Evolutionary conservation across 78 protist species (phyloP).

Genomic region (Dictyostelium discoideum): dicty_2.7 NC_007088.5:3320001-3320500

Average conservation of each 20-base stretch:
- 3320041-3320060: constrained; percentile 15
- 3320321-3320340: background rate
- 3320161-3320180: constrained; percentile 63
- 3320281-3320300: constrained; percentile 55
- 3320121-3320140: background rate
- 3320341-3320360: background rate
- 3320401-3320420: background rate
- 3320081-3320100: constrained; percentile 70
- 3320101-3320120: constrained; percentile 59
- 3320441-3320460: constrained; percentile 44
- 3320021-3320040: constrained; percentile 61
- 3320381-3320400: too few species aligned
- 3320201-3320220: constrained; percentile 77
- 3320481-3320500: constrained; percentile 4
- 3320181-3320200: constrained; percentile 61
- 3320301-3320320: background rate
- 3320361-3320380: too few species aligned
- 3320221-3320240: constrained; percentile 60
- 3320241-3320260: constrained; percentile 45
- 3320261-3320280: constrained; percentile 71
- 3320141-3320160: constrained; percentile 44
- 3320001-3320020: constrained; percentile 45
- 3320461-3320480: background rate
- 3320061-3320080: constrained; percentile 68
- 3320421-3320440: constrained; percentile 30